phyloP scores from a whole-genome alignment of 805 yeast genomes.

The Cyberlindnera japonica region DNA sequence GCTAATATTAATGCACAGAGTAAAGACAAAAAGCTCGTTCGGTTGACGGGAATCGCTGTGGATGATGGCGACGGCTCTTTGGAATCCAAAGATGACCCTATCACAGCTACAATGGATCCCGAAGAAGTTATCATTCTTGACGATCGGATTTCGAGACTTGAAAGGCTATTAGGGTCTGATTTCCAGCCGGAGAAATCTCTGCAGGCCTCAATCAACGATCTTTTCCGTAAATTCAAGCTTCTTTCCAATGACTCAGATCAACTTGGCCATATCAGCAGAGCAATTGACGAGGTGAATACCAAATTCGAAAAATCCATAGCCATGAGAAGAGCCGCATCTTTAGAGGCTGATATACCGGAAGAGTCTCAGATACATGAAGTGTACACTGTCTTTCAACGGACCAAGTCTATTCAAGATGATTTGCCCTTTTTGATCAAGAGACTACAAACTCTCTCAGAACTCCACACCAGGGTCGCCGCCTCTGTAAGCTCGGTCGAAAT shows the following conservation, averaged over 20 bases:
- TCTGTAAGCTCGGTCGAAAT: conserved; percentile 19
- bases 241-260: conserved; percentile 26
- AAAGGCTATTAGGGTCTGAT: conserved; percentile 18
- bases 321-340: conserved; percentile 19
- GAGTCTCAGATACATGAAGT: conserved; percentile 27
- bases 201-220: conserved; percentile 28
- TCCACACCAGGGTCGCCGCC: conserved; percentile 22
- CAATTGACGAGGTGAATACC: conserved; percentile 25
- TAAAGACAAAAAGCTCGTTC: conserved; percentile 11
- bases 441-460: conserved; percentile 23
- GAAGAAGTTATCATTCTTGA: conserved; percentile 16
- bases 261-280: conserved; percentile 19
- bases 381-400: conserved; percentile 19
- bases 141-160: conserved; percentile 15
- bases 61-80: neutral
- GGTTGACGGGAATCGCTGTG: neutral
- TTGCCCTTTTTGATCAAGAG: conserved; percentile 29
- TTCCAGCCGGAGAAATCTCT: conserved; percentile 18
- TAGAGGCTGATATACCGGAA: conserved; percentile 19
- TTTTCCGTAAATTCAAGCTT: conserved; percentile 29
- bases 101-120: neutral
- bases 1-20: conserved; percentile 17
- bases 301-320: conserved; percentile 28
- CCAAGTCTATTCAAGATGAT: conserved; percentile 19
- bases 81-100: neutral